Percentiles rank a stretch among this genome's conserved stretches.
These are phyloP conservation scores for Spatholobus suberectus DNA, from an alignment of 306 rosid genomes.

Conservation along the genomic window DNA sequence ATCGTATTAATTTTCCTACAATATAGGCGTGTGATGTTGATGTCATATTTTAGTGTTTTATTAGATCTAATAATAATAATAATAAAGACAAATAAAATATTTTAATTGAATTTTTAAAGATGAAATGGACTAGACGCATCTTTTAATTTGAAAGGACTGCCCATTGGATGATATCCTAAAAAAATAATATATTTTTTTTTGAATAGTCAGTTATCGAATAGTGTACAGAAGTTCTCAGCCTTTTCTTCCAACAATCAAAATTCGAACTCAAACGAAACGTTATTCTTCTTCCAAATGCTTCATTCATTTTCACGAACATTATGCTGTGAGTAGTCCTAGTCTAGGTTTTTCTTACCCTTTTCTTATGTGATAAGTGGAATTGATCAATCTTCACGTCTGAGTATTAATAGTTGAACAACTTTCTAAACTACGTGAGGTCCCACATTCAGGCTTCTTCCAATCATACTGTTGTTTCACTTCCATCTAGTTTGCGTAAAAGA, in stretches of 20 bases:
- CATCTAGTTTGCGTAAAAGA: neutral
- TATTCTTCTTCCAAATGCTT: neutral
- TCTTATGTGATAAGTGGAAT: neutral
- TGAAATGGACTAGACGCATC: neutral
- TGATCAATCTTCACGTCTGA: neutral
- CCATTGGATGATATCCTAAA: neutral
- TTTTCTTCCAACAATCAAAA: neutral
- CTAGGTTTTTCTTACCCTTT: neutral
- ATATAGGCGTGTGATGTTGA: too few relatives aligned
- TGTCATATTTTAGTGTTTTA: neutral
- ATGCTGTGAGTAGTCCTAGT: neutral
- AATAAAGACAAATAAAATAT: too few relatives aligned
- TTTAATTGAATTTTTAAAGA: too few relatives aligned
- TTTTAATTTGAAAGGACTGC: neutral
- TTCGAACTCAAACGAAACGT: neutral
- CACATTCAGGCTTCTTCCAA: neutral
- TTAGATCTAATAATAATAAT: neutral
- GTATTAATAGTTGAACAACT: neutral
- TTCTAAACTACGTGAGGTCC: neutral
- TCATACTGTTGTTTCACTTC: neutral
- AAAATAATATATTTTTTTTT: neutral
- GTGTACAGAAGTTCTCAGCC: neutral
- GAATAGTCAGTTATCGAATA: neutral
- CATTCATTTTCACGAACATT: neutral
- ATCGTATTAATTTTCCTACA: too few relatives aligned